These are phyloP conservation scores for Apiospora pterosperma DNA, from an alignment of 2,329 filamentous ascomycete species.

Conservation along the genomic window DNA sequence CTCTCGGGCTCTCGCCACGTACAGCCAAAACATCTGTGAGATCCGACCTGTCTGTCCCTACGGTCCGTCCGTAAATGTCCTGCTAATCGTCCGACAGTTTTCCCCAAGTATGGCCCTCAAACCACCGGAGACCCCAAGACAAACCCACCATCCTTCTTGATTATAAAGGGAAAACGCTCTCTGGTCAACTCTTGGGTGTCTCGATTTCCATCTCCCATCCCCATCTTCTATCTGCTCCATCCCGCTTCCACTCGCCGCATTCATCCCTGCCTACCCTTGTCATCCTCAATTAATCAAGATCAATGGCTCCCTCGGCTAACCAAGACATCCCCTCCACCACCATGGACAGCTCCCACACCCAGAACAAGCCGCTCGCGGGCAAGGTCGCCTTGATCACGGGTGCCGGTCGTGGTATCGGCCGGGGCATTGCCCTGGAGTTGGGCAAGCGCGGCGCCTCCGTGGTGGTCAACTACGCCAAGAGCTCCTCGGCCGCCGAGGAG, in stretches of 20 bases:
- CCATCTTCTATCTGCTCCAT: background rate
- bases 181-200: background rate
- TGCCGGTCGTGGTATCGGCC: slow-evolving; percentile 63
- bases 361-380: slow-evolving; percentile 38
- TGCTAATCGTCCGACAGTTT: slow-evolving; percentile 6
- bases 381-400: slow-evolving; percentile 63
- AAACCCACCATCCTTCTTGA: background rate
- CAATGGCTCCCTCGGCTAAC: slow-evolving; percentile 28
- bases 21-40: background rate
- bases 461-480: slow-evolving; percentile 64
- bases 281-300: background rate
- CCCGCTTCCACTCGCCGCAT: background rate
- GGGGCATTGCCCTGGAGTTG: slow-evolving; percentile 64
- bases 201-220: background rate
- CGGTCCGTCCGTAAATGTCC: slow-evolving; percentile 2
- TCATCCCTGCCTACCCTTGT: background rate
- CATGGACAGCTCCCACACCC: slow-evolving; percentile 20
- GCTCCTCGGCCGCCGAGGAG: slow-evolving; percentile 50
- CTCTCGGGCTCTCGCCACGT: background rate
- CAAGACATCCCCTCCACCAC: slow-evolving; percentile 9
- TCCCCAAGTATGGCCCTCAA: slow-evolving; percentile 7
- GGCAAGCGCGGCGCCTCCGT: slow-evolving; percentile 62
- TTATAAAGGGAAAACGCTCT: background rate
- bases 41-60: background rate
- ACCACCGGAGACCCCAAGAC: slow-evolving; percentile 7